Conservation (phyloP, 1,284 basidiomycete species). For the Heterobasidion parviporum region DNA sequence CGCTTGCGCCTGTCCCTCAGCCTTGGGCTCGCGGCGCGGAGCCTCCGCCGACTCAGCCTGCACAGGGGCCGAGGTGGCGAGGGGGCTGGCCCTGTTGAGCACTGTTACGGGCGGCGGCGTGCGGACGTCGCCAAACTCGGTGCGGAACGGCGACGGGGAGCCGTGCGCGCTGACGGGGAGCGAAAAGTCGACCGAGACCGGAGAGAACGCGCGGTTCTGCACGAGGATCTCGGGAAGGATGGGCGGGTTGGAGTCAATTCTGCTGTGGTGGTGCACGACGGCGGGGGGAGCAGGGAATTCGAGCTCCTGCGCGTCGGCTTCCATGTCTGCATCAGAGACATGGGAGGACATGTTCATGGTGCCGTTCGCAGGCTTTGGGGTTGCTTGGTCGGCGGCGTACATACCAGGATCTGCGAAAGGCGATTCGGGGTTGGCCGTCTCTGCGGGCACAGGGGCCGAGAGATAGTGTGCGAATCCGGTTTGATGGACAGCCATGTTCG, state of each 20-base stretch:
- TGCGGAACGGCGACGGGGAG: conserved; percentile 19
- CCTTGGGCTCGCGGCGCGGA: not conserved
- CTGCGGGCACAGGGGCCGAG: conserved; percentile 5
- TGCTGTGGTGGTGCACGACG: conserved; percentile 23
- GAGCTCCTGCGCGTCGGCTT: conserved; percentile 16
- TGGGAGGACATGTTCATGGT: not conserved
- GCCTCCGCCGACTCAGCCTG: conserved; percentile 8
- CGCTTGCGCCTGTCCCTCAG: conserved; percentile 3
- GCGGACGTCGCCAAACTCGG: conserved; percentile 14
- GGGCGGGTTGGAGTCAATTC: conserved; percentile 42
- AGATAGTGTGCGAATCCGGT: not conserved
- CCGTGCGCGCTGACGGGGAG: conserved; percentile 10
- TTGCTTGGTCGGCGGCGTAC: conserved; percentile 1
- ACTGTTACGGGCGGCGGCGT: conserved; percentile 14
- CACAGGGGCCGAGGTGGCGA: conserved; percentile 17
- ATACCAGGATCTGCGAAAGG: conserved; percentile 16
- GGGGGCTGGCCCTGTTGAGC: conserved; percentile 14
- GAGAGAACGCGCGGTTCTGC: conserved; percentile 25
- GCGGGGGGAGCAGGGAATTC: conserved; percentile 36
- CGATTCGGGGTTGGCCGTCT: conserved; percentile 12
- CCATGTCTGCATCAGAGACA: conserved; percentile 12
- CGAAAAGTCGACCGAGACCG: conserved; percentile 27
- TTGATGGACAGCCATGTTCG: not conserved
- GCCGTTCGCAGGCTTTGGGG: not conserved
- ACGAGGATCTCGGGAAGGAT: conserved; percentile 42